Base-by-base conservation (phyloP, 345 rosid species). In the Theobroma cacao region DNA sequence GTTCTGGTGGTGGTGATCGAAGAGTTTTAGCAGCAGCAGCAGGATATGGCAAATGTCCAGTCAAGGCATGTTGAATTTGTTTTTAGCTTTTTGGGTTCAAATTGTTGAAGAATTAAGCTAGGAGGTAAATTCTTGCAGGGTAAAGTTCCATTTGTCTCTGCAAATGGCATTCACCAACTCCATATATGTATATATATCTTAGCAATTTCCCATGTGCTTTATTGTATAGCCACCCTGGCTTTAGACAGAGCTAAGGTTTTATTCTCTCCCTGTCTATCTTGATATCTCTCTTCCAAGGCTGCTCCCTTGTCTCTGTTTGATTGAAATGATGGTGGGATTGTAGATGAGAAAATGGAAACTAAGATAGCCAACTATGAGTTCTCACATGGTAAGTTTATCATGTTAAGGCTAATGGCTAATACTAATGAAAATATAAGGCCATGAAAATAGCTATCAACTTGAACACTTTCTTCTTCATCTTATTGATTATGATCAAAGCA, bases 301-400 rank as follows among this genome's bases (percentile, higher is more conserved):
- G 65, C 86, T 58, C 80, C 84, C 43, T 90, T 86, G 82, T 45
- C 88, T 41, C 33, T 89, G 45, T 92, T 87, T 80, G 71, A 66
- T n/a, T 43, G 28, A 70, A 40, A 17, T 75, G 4, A 10, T 67
- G 75, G 41, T 41, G 60, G 59, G 8, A 53, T 67, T 82, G 75
- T 85, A 94, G 98, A 93, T 91, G 95, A 91, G 88, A 78, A 93
- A 77, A 84, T 94, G 67, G 98, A 91, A 81, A 93, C 97, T 34
- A 89, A 81, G 86, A 91, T 97, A 62, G 65, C 87, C 69, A 94
- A 93, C 77, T 89, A 94, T 75, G 96, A 93, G 64, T 93, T 82
- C 81, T 83, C 87, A 20, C 88, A 94, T 55, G 98, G 98, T 91
- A 89, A 53, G 78, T 34, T 22, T 17, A 61, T 55, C n/a, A n/a